Evolutionary conservation across 768 basidiomycete genomes (phyloP), one percentile per base, ranked within the genome.

Genomic region (Gautieria morchelliformis): DNA sequence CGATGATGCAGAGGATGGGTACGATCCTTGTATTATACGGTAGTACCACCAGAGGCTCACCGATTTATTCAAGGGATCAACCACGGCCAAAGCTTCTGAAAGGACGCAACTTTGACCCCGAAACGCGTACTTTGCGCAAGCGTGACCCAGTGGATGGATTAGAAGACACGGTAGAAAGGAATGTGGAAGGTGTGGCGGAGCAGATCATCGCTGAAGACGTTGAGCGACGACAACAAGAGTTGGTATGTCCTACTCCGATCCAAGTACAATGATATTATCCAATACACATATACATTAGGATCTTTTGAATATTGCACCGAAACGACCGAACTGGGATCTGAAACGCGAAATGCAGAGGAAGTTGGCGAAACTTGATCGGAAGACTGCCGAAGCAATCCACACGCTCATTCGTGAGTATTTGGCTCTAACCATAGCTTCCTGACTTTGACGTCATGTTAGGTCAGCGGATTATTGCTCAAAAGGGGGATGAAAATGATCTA

Each of bases 231-330:
- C 81, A 81, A 11, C 87, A 95, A 69, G 95, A 98, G 64, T 75
- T 98, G 67, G 94, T 94, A 67, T 60, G 84, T 72, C 3, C 22
- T 45, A 49, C 35, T 37, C 35, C 14, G 10, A 10, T 30, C 51
- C 46, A 22, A 45, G 52, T n/a, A 27, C 39, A 32, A 42, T 32
- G 50, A 41, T 53, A 15, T 40, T 15, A 42, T n/a, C 51, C 40
- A 27, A 53, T 19, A 45, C 49, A 37, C 27, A 11, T 6, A 37
- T 44, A 24, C 27, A 40, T 33, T 66, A 95, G 93, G 91, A 95
- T 67, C 76, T 96, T 46, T 90, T 96, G 68, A 98, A 96, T 67
- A 98, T 99, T 63, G 94, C 93, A 22, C 96, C 96, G 4, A 97
- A 94, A 78, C 81, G 93, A 48, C 85, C 91, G 10, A 98, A 95